Evolutionary conservation across 2,329 filamentous ascomycete genomes (phyloP), one percentile per base, ranked within the genome.

Genomic region (Penicillium hesseltinei): DNA sequence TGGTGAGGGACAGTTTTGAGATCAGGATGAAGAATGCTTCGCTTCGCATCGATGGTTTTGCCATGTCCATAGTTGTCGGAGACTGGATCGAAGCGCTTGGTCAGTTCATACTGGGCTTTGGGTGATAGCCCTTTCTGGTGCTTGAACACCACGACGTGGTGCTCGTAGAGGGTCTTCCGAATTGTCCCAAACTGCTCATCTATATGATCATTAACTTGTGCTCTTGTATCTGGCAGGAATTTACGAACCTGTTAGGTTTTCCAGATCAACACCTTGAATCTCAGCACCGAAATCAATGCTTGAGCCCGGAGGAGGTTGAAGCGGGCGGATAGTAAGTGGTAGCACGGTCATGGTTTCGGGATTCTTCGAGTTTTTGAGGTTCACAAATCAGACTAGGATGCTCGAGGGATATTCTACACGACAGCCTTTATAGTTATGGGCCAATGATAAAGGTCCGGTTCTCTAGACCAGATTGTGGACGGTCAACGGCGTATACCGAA

Each of bases 1-100:
- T 92, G 89, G 65, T 90, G 86, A 0, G 89, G 89, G 42, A 92
- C 84, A 0, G 89, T 92, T 77, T 92, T 91, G 19, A 92, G 80
- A 65, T 92, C 90, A 0, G 89, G 89, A 69, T 92, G 88, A 19
- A 92, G 81, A 66, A 92, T 85, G 54, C 76, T 80, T 51, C 80
- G 82, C 71, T 86, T 86, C 8, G 80, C 80, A 65, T 91, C 88
- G 47, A 90, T 78, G 0, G 88, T 89, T 74, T 88, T 90, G 69
- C 88, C 89, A 70, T 92, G 89, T 17, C 89, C 89, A 72, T 92
- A 92, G 15, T 81, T 82, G 15, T 80, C 80, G 1, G 81, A 80
- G 6, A 78, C 68, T 0, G 89, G 88, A 66, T 92, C 90, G 73
- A 92, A 92, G 54, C 84, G 83, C 50, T 83, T 85, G 2, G 89